A percentile compares a stretch with the other conserved stretches of the same genome.
These are phyloP conservation scores for Albatrellus ellisii DNA, from an alignment of 768 basidiomycete species.

Conservation along the genomic window DNA sequence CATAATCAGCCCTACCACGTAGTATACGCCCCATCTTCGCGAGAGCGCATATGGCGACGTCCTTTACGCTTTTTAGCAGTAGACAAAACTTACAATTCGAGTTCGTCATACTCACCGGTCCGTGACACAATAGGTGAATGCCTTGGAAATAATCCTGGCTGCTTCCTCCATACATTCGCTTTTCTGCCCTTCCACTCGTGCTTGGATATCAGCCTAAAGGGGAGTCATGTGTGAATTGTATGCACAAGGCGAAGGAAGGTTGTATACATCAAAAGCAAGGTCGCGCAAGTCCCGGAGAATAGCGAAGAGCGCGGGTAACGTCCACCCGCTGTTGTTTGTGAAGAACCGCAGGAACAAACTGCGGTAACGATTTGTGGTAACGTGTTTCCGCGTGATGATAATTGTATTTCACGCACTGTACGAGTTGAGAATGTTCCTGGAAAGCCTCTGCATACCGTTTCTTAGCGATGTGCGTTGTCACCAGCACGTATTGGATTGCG, in stretches of 20 bases:
- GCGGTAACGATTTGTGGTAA: no score
- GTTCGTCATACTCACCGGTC: constrained; percentile 40
- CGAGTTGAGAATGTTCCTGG: constrained; percentile 63
- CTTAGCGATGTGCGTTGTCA: constrained; percentile 57
- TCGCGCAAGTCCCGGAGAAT: constrained; percentile 73
- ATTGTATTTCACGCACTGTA: constrained; percentile 74
- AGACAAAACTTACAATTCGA: background rate
- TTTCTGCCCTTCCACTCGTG: constrained; percentile 34
- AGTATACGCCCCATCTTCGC: constrained; percentile 87
- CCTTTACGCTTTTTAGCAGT: constrained; percentile 24
- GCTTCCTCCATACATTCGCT: constrained; percentile 76
- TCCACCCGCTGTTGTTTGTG: constrained; percentile 76
- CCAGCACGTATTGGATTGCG: constrained; percentile 69
- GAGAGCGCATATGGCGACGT: constrained; percentile 60
- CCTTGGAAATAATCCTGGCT: constrained; percentile 76
- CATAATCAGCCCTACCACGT: constrained; percentile 79
- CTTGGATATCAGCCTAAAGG: constrained; percentile 11
- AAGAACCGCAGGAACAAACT: constrained; percentile 74
- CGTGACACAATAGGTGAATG: constrained; percentile 80
- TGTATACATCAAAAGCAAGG: constrained; percentile 67
- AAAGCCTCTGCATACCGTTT: constrained; percentile 62
- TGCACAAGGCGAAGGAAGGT: background rate
- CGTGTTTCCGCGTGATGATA: no score
- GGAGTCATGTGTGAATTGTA: background rate
- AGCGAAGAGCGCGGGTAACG: constrained; percentile 70